Evolutionary conservation across 768 basidiomycete species (phyloP), one percentile per base, ranked within the genome.

Genomic region (Russula sp.): DNA sequence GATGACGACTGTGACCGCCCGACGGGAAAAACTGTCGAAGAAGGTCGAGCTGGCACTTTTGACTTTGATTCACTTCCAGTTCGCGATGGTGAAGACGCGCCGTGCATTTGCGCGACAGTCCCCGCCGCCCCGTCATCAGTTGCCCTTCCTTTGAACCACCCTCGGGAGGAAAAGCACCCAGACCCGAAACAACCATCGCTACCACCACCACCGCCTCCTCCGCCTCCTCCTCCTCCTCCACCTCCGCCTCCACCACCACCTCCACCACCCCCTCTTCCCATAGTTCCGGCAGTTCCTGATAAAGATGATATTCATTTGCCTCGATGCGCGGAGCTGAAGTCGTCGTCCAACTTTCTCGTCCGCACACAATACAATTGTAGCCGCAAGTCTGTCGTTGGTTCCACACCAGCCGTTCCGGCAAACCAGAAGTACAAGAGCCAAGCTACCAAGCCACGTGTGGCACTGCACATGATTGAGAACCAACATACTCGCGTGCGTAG

Each of bases 401-500:
- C 31, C 34, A 59, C 45, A 32, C 55, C 59, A 6, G 45, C 54
- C 14, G 50, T 32, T 35, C 61, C 67, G 11, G 59, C 57, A 10
- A 61, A 61, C 34, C 56, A 59, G 47, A 49, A 10, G 44, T 56
- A 65, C 35, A 68, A 65, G 50, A 61, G 61, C 37, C 48, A 59
- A 35, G 47, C 31, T 6, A 54, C 48, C 6, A 44, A 32, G 14
- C 57, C 58, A n/a, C 55, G 40, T 6, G 32, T 49, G 11, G 32
- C 40, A 1, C 27, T 5, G 27, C 55, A 52, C 11, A 45, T 51
- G 20, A 60, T 66, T 59, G 67, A 63, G 35, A 75, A 73, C 58
- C 77, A 80, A 65, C 78, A 80, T 68, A 76, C 76, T 63, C 72
- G 74, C 66, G 75, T 84, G 52, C 75, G 76, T 50, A 75, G 78